Evolutionary conservation across 768 basidiomycete species (phyloP).

Genomic region (Strobilomyces echinocephalus): DNA sequence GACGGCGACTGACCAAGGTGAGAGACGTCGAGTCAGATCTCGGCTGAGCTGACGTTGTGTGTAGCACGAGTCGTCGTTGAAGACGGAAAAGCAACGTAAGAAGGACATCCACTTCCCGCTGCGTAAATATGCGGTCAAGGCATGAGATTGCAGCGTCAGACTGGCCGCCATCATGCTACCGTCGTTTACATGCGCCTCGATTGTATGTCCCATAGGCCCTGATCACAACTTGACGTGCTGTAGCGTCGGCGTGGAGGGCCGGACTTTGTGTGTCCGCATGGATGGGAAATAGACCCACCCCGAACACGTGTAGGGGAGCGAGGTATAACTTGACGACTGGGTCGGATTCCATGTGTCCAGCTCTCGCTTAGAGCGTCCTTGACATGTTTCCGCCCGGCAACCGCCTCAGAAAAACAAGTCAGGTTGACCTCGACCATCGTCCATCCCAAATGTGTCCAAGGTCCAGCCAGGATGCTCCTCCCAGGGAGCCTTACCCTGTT

Average conservation of each 20-base stretch:
- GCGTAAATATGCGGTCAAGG: constrained; percentile 95
- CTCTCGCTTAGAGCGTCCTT: constrained; percentile 25
- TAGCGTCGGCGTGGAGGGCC: not conserved
- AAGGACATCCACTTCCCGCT: constrained; percentile 90
- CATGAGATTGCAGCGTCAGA: constrained; percentile 41
- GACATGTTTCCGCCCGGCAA: constrained; percentile 38
- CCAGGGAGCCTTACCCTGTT: constrained; percentile 60
- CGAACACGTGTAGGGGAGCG: constrained; percentile 26
- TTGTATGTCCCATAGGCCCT: constrained; percentile 38
- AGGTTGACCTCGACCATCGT: constrained; percentile 34
- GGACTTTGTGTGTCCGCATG: not conserved
- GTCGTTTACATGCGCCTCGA: constrained; percentile 30
- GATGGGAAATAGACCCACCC: constrained; percentile 7
- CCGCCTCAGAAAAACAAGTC: constrained; percentile 37
- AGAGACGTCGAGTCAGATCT: constrained; percentile 21
- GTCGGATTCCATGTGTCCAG: constrained; percentile 4
- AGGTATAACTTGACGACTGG: constrained; percentile 1
- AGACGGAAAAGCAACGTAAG: constrained; percentile 93
- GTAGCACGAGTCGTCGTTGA: constrained; percentile 77
- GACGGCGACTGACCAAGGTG: constrained; percentile 89
- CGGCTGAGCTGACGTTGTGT: not conserved
- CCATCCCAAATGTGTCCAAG: constrained; percentile 49
- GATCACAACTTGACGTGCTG: constrained; percentile 30
- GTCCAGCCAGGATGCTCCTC: constrained; percentile 32
- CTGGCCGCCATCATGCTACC: constrained; percentile 8